phyloP scores from a whole-genome alignment of 768 basidiomycete genomes.

The Tulasnella sp. region DNA sequence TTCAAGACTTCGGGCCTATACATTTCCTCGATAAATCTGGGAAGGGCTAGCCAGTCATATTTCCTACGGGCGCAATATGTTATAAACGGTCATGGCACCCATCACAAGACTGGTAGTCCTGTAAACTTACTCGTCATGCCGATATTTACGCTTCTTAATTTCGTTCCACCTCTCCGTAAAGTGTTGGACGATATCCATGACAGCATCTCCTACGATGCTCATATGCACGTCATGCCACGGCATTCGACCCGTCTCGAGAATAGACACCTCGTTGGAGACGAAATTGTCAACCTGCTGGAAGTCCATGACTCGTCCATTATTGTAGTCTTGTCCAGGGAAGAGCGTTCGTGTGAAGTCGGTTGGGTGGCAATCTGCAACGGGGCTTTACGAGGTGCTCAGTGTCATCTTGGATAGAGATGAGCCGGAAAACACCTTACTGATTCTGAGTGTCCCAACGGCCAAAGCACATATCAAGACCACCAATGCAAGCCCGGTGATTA shows the following conservation, averaged over 20 bases:
- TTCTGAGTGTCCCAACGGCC: slow-evolving; percentile 94
- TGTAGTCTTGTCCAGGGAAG: slow-evolving; percentile 90
- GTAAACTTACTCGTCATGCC: slow-evolving; percentile 3
- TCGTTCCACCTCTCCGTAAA: slow-evolving; percentile 91
- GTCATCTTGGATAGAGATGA: background rate
- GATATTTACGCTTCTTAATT: slow-evolving; percentile 65
- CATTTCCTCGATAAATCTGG: slow-evolving; percentile 33
- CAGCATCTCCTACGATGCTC: slow-evolving; percentile 69
- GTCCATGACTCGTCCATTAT: slow-evolving; percentile 78
- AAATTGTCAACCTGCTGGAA: slow-evolving; percentile 73
- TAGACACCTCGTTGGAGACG: slow-evolving; percentile 56
- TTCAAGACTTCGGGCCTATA: too few species aligned
- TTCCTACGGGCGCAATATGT: slow-evolving; percentile 32
- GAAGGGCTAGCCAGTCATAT: slow-evolving; percentile 65
- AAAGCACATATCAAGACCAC: slow-evolving; percentile 92
- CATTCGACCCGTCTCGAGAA: slow-evolving; percentile 65
- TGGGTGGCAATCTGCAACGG: slow-evolving; percentile 85
- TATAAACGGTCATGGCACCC: background rate
- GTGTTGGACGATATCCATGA: slow-evolving; percentile 87
- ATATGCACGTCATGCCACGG: slow-evolving; percentile 93
- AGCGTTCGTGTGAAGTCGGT: slow-evolving; percentile 70
- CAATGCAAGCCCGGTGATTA: slow-evolving; percentile 36
- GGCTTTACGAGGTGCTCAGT: slow-evolving; percentile 25
- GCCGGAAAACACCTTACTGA: slow-evolving; percentile 31
- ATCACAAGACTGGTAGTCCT: background rate